Evolutionary conservation across 2,329 filamentous ascomycete species (phyloP).

Genomic region (Phialophora tarda): DNA sequence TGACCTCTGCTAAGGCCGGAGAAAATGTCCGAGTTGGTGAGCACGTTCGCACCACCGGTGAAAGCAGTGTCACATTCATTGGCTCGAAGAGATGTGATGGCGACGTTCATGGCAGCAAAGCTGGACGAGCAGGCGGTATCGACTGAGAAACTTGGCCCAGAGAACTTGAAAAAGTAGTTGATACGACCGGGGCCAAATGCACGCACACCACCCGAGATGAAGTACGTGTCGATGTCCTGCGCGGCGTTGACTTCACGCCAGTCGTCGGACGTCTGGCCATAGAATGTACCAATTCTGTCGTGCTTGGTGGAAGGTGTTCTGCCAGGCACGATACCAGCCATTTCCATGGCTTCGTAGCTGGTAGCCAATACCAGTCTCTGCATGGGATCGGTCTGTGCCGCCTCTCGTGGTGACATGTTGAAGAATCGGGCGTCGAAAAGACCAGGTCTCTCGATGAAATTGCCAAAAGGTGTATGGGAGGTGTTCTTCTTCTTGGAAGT

Average conservation of each 20-base stretch:
- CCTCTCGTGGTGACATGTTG: constrained; percentile 84
- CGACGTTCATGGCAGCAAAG: constrained; percentile 72
- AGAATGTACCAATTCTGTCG: constrained; percentile 72
- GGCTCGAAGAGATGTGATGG: constrained; percentile 74
- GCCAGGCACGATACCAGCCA: constrained; percentile 77
- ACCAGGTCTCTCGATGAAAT: constrained; percentile 76
- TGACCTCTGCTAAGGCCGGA: constrained; percentile 75
- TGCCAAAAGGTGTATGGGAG: constrained; percentile 75
- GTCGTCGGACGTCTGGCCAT: constrained; percentile 76
- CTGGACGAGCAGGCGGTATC: constrained; percentile 82
- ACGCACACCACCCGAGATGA: constrained; percentile 67
- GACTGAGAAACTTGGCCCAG: constrained; percentile 72
- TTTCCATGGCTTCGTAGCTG: constrained; percentile 81
- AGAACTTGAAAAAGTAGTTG: constrained; percentile 79
- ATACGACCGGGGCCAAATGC: constrained; percentile 68
- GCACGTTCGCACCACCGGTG: constrained; percentile 76
- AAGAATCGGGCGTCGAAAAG: constrained; percentile 84
- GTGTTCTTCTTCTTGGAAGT: constrained; percentile 77
- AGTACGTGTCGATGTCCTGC: constrained; percentile 73
- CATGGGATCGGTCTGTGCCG: constrained; percentile 80
- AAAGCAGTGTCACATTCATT: constrained; percentile 82
- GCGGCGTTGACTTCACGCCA: constrained; percentile 76
- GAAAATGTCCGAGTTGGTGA: constrained; percentile 83
- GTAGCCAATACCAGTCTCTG: constrained; percentile 76
- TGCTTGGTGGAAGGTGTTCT: constrained; percentile 70